Evolutionary conservation across 768 basidiomycete species (phyloP).

Genomic region (Tulasnella sp.): DNA sequence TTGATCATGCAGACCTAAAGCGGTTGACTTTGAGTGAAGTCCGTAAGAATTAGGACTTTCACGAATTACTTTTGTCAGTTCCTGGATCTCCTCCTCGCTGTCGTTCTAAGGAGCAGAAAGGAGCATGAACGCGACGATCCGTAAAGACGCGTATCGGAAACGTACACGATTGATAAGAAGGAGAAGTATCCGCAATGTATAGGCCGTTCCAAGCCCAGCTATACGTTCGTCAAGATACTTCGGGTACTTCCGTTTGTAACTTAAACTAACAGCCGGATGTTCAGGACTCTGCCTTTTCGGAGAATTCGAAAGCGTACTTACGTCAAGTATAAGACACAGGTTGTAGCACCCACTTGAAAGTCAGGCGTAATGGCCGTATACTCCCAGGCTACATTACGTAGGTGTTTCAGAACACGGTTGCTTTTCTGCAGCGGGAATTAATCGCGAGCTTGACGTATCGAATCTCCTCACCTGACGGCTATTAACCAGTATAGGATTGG

Average conservation of each 20-base stretch:
- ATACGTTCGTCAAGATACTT: slow-evolving; percentile 92
- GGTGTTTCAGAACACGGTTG: slow-evolving; percentile 78
- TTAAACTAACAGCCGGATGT: too few species aligned
- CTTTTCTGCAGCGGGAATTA: too few species aligned
- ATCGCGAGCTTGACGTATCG: background rate
- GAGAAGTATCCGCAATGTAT: slow-evolving; percentile 73
- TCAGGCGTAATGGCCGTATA: slow-evolving; percentile 89
- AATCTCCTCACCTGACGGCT: slow-evolving; percentile 41
- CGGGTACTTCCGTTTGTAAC: slow-evolving; percentile 91
- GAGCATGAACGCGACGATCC: too few species aligned
- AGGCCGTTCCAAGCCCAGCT: slow-evolving; percentile 68
- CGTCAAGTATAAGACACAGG: slow-evolving; percentile 88
- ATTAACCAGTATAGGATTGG: slow-evolving; percentile 39
- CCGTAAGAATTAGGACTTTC: too few species aligned
- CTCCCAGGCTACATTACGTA: slow-evolving; percentile 84
- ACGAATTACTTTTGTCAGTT: slow-evolving; percentile 67
- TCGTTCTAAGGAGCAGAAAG: slow-evolving; percentile 13
- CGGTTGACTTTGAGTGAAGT: background rate
- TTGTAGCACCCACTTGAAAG: slow-evolving; percentile 91
- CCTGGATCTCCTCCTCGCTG: slow-evolving; percentile 42
- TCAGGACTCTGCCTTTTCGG: too few species aligned
- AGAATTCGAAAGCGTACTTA: slow-evolving; percentile 28
- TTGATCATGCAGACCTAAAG: slow-evolving; percentile 87
- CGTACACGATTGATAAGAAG: slow-evolving; percentile 86
- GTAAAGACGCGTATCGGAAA: too few species aligned